Evolutionary conservation across 1,284 basidiomycete genomes (phyloP).

Genomic region (Peniophora sp.): DNA sequence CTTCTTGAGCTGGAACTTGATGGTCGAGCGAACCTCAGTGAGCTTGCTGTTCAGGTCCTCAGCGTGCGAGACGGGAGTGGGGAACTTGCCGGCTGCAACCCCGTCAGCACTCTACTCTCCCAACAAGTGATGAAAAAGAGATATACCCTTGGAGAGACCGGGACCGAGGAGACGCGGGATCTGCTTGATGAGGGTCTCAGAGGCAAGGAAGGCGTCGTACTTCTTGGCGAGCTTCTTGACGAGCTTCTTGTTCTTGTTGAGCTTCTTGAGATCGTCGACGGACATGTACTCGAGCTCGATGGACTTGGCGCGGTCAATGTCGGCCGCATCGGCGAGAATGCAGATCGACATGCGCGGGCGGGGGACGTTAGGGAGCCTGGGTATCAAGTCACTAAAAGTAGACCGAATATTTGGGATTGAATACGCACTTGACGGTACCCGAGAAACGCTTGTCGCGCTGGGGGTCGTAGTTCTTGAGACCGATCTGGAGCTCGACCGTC

Average conservation of each 20-base stretch:
- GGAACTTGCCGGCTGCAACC: conserved; percentile 91
- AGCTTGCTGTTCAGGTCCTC: conserved; percentile 94
- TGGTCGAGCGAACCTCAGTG: conserved; percentile 94
- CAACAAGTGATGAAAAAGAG: neutral
- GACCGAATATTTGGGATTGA: neutral
- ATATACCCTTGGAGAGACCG: conserved; percentile 93
- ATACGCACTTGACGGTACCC: conserved; percentile 83
- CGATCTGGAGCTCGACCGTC: conserved; percentile 95
- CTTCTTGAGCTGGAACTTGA: conserved; percentile 99
- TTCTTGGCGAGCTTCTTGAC: conserved; percentile 99
- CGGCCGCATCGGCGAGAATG: conserved; percentile 98
- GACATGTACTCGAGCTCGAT: conserved; percentile 99
- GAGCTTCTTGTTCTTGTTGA: conserved; percentile 99
- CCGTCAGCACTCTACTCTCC: conserved; percentile 3
- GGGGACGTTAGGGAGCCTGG: conserved; percentile 90
- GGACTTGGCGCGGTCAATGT: conserved; percentile 98
- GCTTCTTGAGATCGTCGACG: conserved; percentile 99
- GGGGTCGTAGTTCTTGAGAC: conserved; percentile 97
- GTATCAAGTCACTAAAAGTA: neutral
- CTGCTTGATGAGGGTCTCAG: conserved; percentile 98
- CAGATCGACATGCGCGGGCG: conserved; percentile 99
- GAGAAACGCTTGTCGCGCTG: conserved; percentile 96
- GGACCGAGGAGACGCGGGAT: conserved; percentile 99
- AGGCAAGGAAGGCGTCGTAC: conserved; percentile 98
- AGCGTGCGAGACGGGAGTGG: conserved; percentile 88